These are phyloP conservation scores for Ceratobasidium sp. DNA, from an alignment of 1,284 basidiomycete genomes.

Conservation along the genomic window DNA sequence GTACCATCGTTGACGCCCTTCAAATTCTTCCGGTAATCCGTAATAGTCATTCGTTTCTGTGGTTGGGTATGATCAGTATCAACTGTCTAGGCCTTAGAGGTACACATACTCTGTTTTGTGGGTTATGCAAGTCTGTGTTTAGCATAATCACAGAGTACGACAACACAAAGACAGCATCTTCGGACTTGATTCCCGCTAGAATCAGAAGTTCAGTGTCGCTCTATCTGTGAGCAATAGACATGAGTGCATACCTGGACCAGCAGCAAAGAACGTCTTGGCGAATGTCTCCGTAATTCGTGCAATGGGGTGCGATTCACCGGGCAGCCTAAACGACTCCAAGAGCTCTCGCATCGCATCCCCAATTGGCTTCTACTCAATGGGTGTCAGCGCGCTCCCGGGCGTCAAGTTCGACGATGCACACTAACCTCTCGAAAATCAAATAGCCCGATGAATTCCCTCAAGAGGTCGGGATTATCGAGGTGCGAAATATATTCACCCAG, in stretches of 20 bases:
- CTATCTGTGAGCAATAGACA: too few relatives aligned
- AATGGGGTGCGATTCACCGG: conserved; percentile 97
- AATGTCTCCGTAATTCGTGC: conserved; percentile 95
- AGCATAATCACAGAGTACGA: conserved; percentile 98
- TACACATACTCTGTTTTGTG: conserved; percentile 83
- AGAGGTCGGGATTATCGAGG: conserved; percentile 85
- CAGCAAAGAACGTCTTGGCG: conserved; percentile 89
- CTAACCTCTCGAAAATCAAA: conserved; percentile 91
- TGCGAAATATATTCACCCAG: conserved; percentile 94
- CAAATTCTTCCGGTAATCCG: conserved; percentile 93
- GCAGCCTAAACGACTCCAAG: conserved; percentile 92
- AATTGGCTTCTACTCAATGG: conserved; percentile 78
- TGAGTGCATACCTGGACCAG: conserved; percentile 71
- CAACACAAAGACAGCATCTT: conserved; percentile 95
- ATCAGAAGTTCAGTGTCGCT: not conserved
- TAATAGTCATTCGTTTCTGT: conserved; percentile 95
- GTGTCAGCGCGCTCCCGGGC: not conserved
- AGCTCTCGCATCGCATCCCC: conserved; percentile 96
- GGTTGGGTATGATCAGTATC: conserved; percentile 44
- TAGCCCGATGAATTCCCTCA: conserved; percentile 87
- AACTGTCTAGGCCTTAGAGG: conserved; percentile 18
- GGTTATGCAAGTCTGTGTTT: conserved; percentile 97
- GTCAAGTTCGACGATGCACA: conserved; percentile 41
- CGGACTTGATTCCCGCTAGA: conserved; percentile 84
- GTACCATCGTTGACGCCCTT: conserved; percentile 90